A percentile compares a stretch with the other conserved stretches of the same genome.
Evolutionary conservation across 257 asterid species (phyloP).

Genomic region (Penstemon eatonii): DNA sequence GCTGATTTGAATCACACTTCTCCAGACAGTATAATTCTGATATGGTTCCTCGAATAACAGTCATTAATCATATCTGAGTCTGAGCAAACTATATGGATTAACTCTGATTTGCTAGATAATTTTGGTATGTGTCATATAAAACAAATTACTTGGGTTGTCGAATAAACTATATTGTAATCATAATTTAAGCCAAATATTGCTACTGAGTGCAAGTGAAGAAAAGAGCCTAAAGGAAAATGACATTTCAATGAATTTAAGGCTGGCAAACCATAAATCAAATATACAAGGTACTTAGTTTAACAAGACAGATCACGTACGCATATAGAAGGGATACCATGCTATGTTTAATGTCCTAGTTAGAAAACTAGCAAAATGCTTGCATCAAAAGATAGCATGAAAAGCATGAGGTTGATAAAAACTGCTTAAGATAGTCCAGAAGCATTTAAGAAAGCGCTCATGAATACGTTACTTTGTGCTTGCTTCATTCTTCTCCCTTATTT

Average conservation of each 20-base stretch:
- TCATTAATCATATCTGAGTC: background rate
- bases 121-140: background rate
- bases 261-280: constrained; percentile 1
- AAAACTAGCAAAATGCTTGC: background rate
- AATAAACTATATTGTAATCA: background rate
- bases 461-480: background rate
- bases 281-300: background rate
- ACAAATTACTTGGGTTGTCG: background rate
- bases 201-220: background rate
- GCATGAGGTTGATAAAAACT: background rate
- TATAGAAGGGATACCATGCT: background rate
- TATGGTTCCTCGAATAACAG: background rate
- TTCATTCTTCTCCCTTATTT: constrained; percentile 5
- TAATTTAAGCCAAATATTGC: background rate
- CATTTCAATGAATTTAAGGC: background rate
- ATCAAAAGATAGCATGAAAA: background rate
- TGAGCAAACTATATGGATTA: background rate
- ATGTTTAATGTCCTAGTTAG: background rate
- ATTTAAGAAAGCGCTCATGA: constrained; percentile 6
- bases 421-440: constrained; percentile 12
- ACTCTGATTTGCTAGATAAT: background rate
- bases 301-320: background rate
- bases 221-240: too few species aligned
- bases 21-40: constrained; percentile 1
- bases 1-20: background rate